Conservation (phyloP, 305 asterid genomes). For the Lippia alba region DNA sequence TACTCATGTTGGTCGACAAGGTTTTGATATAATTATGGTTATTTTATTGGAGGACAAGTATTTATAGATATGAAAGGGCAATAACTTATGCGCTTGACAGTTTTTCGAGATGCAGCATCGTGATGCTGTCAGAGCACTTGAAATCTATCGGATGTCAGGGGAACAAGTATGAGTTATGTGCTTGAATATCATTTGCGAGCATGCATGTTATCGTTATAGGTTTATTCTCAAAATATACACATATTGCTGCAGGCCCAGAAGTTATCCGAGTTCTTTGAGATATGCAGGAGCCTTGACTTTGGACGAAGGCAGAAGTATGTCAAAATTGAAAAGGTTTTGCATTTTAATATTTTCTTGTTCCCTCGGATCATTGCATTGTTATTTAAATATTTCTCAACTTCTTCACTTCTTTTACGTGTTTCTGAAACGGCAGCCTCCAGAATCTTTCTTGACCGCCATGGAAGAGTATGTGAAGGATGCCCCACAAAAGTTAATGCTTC, state of each 20-base stretch:
- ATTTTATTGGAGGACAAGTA: constrained; percentile 8
- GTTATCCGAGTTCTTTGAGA: constrained; percentile 76
- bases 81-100: constrained; percentile 43
- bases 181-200: constrained; percentile 8
- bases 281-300: constrained; percentile 74
- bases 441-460: constrained; percentile 68
- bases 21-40: constrained; percentile 37
- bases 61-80: constrained; percentile 12
- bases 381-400: not conserved
- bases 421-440: constrained; percentile 59
- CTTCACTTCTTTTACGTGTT: constrained; percentile 28
- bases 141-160: constrained; percentile 68
- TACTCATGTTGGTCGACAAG: constrained; percentile 80
- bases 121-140: constrained; percentile 81
- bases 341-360: not conserved
- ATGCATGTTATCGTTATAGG: constrained; percentile 6
- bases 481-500: constrained; percentile 65
- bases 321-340: constrained; percentile 70
- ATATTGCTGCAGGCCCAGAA: constrained; percentile 61
- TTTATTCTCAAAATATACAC: constrained; percentile 13
- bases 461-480: constrained; percentile 76
- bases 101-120: constrained; percentile 77
- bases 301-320: constrained; percentile 70
- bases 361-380: not conserved
- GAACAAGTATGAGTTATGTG: constrained; percentile 56